A percentile compares a stretch with the other conserved stretches of the same genome.
phyloP scores from a whole-genome alignment of 208 protist species.

The Angomonas ambiguus region DNA sequence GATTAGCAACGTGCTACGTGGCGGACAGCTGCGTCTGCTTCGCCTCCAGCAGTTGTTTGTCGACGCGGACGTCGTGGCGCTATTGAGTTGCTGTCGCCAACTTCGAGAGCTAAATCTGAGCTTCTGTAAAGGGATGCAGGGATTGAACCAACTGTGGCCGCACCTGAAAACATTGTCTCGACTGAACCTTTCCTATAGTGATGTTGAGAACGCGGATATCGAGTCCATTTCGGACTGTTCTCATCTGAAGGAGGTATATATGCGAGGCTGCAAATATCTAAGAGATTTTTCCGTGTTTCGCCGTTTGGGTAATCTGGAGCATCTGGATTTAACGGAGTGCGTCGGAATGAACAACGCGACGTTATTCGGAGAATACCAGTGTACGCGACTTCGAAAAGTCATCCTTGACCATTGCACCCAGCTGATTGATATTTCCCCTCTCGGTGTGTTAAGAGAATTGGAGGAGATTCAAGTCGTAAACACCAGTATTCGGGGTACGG shows the following conservation, averaged over 20 bases:
- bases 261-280: slow-evolving; percentile 21
- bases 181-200: slow-evolving; percentile 28
- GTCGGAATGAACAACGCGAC: slow-evolving; percentile 19
- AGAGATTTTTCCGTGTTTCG: slow-evolving; percentile 25
- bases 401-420: slow-evolving; percentile 21
- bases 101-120: slow-evolving; percentile 27
- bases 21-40: slow-evolving; percentile 14
- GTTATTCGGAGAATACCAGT: slow-evolving; percentile 21
- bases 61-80: slow-evolving; percentile 14
- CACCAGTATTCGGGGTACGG: slow-evolving; percentile 24
- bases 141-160: slow-evolving; percentile 20
- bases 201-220: slow-evolving; percentile 18
- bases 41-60: slow-evolving; percentile 30
- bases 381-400: slow-evolving; percentile 20
- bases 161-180: slow-evolving; percentile 12
- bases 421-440: slow-evolving; percentile 21
- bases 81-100: slow-evolving; percentile 9
- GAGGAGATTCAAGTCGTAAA: slow-evolving; percentile 25
- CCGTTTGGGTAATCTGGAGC: slow-evolving; percentile 21
- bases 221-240: slow-evolving; percentile 7
- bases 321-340: slow-evolving; percentile 38
- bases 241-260: slow-evolving; percentile 23
- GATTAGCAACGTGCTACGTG: slow-evolving; percentile 12
- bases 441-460: slow-evolving; percentile 21
- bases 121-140: slow-evolving; percentile 25